Base-by-base conservation (phyloP, 2,329 filamentous ascomycete genomes). In the Aspergillus awamori region DNA sequence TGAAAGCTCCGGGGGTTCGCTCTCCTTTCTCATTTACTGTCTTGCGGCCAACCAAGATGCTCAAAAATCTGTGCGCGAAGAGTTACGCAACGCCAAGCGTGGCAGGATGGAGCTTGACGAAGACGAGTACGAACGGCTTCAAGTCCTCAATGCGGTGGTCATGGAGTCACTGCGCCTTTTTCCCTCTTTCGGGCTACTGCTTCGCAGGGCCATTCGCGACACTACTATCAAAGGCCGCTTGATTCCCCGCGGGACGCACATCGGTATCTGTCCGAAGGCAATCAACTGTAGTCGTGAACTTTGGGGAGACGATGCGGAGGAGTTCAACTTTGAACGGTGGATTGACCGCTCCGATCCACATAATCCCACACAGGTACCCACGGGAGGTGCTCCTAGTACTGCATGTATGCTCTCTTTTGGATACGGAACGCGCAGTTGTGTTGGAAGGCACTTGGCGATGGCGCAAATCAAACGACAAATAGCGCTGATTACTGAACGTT, bases 261-360 rank as follows among this genome's bases (percentile, higher is more conserved):
- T 96, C 58, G 83, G 90, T 62, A 77, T 96, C 11, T 77, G 80
- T 5, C 82, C 84, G 0, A 81, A 80, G 82, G 91, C 88, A 10
- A 84, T 88, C 71, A 94, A 96, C 79, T 85, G 84, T 20, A 86
- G 85, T 62, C 79, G 77, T 30, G 75, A 80, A 1, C 80, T 92
- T 13, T 96, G 92, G 92, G 92, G 92, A 0, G 73, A 81, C 0
- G 89, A 92, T 67, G 90, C 91, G 0, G 76, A 76, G 28, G 80
- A 84, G 53, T 96, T 96, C 80, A 85, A 89, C 53, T 91, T 91
- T 0, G 90, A 92, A 26, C 81, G 90, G 28, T 92, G 89, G 89
- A 80, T 87, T 68, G 80, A 64, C 89, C 43, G 33, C 0, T 94
- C 75, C 90, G 91, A 0, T n/a, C 28, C 59, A 5, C 30, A 58